Evolutionary conservation across 2,329 filamentous ascomycete species (phyloP).

Genomic region (Eurotiales sp.): DNA sequence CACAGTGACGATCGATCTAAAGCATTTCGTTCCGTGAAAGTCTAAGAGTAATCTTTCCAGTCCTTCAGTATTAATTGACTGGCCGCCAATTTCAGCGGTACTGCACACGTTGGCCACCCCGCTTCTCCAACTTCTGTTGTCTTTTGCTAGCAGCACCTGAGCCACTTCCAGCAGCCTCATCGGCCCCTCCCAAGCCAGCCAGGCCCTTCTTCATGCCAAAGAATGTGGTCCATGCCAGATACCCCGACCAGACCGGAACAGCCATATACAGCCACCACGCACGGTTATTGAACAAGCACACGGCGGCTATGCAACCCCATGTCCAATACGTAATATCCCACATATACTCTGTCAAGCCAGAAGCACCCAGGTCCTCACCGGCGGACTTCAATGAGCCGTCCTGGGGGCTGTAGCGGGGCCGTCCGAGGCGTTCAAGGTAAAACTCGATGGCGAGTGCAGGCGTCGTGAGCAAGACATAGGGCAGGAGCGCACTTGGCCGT

Average conservation of each 20-base stretch:
- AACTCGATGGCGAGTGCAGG: slow-evolving; percentile 78
- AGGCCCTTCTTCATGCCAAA: slow-evolving; percentile 45
- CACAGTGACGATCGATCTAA: background rate
- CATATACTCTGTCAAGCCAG: slow-evolving; percentile 94
- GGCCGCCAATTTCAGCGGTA: no score
- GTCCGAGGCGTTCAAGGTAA: slow-evolving; percentile 77
- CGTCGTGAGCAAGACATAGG: slow-evolving; percentile 68
- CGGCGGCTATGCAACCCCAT: slow-evolving; percentile 71
- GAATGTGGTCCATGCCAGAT: slow-evolving; percentile 44
- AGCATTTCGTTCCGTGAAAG: no score
- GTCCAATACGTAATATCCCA: slow-evolving; percentile 97
- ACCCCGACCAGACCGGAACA: slow-evolving; percentile 47
- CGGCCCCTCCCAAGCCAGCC: slow-evolving; percentile 36
- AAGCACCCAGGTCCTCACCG: slow-evolving; percentile 83
- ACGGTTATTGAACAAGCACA: slow-evolving; percentile 75
- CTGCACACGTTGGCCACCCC: slow-evolving; percentile 43
- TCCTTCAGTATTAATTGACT: no score
- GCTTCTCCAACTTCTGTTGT: slow-evolving; percentile 53
- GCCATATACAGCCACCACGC: slow-evolving; percentile 63
- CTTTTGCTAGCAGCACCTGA: slow-evolving; percentile 40
- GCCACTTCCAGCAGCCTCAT: background rate
- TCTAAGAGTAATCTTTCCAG: no score
- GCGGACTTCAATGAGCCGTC: slow-evolving; percentile 66
- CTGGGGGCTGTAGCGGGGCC: slow-evolving; percentile 66
- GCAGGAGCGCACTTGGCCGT: slow-evolving; percentile 57